Evolutionary conservation across 148 eudicot genomes (phyloP), one percentile per base, ranked within the genome.

Genomic region (Dysphania ambrosioides): DNA sequence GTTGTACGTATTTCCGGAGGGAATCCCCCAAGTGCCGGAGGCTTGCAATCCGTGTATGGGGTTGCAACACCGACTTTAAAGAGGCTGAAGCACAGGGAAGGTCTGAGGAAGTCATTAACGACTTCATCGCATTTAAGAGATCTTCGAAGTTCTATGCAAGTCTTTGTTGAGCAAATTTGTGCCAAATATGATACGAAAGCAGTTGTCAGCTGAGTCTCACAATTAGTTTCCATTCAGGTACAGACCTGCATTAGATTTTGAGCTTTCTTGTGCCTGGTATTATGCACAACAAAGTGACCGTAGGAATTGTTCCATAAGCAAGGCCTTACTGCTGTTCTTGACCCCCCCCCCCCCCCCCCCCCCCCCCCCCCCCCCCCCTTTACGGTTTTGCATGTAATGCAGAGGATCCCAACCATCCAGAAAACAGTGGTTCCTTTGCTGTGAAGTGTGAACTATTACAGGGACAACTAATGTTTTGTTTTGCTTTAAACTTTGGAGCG

Each of bases 21-120:
- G 27, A 85, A 35, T 93, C 97, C 57, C 86, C 88, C 10, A 89
- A 85, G 79, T 89, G 98, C 71, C 86, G 98, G 79, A 89, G 91
- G 78, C 90, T 93, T 78, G 87, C 97, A 18, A 70, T 88, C 72
- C 85, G 94, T 29, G 82, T 93, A 32, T 93, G 98, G 98, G 98
- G 98, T 36, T 93, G 97, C 77, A 80, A 91, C 75, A 84, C 95
- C 13, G 88, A 87, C 70, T 74, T 63, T 79, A 86, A 80, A 73
- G 87, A 81, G 35, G 78, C 79, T 53, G 83, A 85, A 27, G 38
- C 74, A 42, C 83, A 79, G 34, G 55, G 44, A 24, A 68, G 64
- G 24, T 66, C 87, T 69, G 75, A 58, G 61, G 84, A 85, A 77
- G 81, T 82, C 60, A 91, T 91, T 35, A 72, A 74, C 44, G 91